Conservation (phyloP, 176 grass and related monocot genomes). For the Saccharum officinarum region DNA sequence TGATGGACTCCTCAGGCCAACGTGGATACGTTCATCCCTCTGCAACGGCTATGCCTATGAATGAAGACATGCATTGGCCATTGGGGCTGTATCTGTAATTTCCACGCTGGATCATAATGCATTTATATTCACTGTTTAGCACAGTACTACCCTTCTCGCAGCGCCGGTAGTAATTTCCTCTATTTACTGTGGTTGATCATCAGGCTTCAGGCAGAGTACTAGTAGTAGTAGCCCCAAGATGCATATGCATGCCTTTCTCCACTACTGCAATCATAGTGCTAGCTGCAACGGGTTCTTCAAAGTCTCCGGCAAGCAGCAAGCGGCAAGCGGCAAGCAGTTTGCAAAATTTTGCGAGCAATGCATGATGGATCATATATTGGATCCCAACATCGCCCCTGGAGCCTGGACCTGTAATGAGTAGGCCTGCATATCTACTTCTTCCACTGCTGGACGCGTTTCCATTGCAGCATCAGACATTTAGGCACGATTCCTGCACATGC, state of each 20-base stretch:
- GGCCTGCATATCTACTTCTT: constrained; percentile 14
- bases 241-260: not conserved
- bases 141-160: not conserved
- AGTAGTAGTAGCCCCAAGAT: not conserved
- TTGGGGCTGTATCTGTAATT: not conserved
- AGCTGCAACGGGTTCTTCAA: not conserved
- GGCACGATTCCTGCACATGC: constrained; percentile 4
- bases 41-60: too few relatives aligned
- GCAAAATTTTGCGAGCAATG: not conserved
- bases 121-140: not conserved
- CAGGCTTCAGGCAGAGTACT: not conserved
- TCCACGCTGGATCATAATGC: not conserved
- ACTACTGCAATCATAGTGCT: not conserved
- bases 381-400: not conserved
- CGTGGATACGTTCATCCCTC: too few relatives aligned
- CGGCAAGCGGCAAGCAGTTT: too few relatives aligned
- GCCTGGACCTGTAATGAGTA: constrained; percentile 18
- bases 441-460: not conserved
- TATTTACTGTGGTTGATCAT: not conserved
- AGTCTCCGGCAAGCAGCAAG: not conserved
- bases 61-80: too few relatives aligned
- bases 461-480: not conserved
- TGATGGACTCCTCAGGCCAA: too few relatives aligned
- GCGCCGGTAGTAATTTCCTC: not conserved
- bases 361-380: not conserved